Conservation (phyloP, 768 basidiomycete genomes). For the Lactifluus piperatus region DNA sequence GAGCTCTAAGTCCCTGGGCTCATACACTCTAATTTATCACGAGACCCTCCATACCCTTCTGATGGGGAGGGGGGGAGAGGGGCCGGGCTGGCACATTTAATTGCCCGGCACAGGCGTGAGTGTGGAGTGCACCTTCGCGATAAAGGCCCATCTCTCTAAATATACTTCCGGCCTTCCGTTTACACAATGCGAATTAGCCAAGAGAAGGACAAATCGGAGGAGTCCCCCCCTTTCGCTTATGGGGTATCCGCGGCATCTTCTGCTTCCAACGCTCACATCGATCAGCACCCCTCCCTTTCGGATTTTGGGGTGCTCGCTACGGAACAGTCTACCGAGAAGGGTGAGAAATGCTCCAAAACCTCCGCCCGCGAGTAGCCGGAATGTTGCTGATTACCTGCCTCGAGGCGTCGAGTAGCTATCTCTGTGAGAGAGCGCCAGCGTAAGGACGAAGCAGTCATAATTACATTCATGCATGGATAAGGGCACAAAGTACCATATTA, state of each 20-base stretch:
- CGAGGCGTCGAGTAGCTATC: constrained; percentile 5
- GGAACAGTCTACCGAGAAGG: constrained; percentile 12
- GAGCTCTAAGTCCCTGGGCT: neutral
- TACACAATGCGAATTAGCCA: neutral
- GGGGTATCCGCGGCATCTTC: neutral
- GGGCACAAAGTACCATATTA: constrained; percentile 2
- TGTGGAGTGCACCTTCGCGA: neutral
- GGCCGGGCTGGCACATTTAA: neutral
- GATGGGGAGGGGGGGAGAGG: too few species aligned
- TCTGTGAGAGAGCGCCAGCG: neutral
- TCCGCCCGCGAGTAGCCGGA: constrained; percentile 11
- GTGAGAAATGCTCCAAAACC: neutral
- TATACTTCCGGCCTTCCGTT: neutral
- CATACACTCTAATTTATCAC: too few species aligned
- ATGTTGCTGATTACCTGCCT: neutral
- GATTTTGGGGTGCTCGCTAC: constrained; percentile 16
- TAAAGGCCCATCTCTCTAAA: neutral
- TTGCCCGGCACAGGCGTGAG: neutral
- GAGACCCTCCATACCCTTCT: too few species aligned
- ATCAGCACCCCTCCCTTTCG: constrained; percentile 11
- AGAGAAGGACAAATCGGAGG: neutral
- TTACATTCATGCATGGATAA: constrained; percentile 1
- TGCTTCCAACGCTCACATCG: constrained; percentile 10
- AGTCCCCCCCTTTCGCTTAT: neutral
- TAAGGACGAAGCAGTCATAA: neutral